phyloP scores from a whole-genome alignment of 23 red algal genomes.

The Chondrus crispus region DNA sequence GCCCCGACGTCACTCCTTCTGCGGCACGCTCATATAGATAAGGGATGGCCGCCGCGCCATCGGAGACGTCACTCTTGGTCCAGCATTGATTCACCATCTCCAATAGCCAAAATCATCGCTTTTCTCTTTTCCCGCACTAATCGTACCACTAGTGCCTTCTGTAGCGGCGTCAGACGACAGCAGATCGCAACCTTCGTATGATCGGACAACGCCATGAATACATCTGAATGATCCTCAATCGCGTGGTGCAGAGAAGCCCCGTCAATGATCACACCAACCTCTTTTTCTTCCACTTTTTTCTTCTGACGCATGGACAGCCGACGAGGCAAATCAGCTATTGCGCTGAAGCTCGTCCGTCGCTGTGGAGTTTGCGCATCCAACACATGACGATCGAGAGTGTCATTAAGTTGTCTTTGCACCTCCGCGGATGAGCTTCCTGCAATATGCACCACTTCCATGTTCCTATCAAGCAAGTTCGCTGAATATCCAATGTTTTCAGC shows the following conservation, averaged over 20 bases:
- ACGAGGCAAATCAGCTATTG: constrained; percentile 10
- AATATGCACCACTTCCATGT: constrained; percentile 82
- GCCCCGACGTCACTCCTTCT: constrained; percentile 29
- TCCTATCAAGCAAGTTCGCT: constrained; percentile 56
- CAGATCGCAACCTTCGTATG: constrained; percentile 88
- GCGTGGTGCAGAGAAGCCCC: constrained; percentile 67
- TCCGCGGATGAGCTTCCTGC: constrained; percentile 36
- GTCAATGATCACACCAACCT: constrained; percentile 83
- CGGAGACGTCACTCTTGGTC: constrained; percentile 47
- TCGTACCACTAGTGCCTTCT: constrained; percentile 91
- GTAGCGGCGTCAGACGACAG: constrained; percentile 87
- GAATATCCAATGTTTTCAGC: constrained; percentile 94
- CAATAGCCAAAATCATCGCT: constrained; percentile 74
- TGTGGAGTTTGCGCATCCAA: neutral
- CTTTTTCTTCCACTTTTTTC: constrained; percentile 43
- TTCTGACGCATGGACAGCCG: constrained; percentile 5
- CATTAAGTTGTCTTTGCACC: constrained; percentile 20
- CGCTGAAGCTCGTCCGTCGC: neutral
- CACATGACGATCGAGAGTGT: constrained; percentile 41
- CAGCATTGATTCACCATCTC: constrained; percentile 72
- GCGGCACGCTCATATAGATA: constrained; percentile 17
- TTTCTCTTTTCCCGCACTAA: constrained; percentile 72
- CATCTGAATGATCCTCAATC: constrained; percentile 73
- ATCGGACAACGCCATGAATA: constrained; percentile 81
- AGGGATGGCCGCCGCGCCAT: neutral